phyloP scores from a whole-genome alignment of 345 rosid genomes.

The Eucalyptus camaldulensis region DNA sequence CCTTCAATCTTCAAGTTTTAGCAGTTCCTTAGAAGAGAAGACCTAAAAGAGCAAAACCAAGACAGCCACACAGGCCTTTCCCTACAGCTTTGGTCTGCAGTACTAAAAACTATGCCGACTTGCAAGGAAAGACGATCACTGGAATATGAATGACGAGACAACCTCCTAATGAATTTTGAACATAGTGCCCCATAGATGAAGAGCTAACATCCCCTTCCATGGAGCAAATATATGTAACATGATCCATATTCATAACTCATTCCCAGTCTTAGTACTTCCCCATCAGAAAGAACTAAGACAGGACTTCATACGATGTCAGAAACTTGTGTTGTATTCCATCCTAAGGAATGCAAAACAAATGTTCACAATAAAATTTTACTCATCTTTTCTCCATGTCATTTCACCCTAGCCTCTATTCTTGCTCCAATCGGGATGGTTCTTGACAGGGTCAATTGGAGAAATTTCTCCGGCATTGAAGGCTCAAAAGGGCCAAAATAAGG shows the following conservation, averaged over 20 bases:
- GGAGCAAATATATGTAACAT: not conserved
- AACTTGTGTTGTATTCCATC: not conserved
- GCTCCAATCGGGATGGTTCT: too few species aligned
- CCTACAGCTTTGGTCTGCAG: not conserved
- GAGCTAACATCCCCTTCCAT: not conserved
- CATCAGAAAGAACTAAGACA: not conserved
- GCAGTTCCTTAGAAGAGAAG: not conserved
- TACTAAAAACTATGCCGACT: not conserved
- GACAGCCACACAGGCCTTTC: not conserved
- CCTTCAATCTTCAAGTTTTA: not conserved
- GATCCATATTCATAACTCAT: not conserved
- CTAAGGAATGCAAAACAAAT: too few species aligned
- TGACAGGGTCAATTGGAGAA: too few species aligned
- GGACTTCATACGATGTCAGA: not conserved
- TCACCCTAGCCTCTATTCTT: too few species aligned
- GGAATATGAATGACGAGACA: not conserved
- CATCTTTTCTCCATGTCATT: too few species aligned
- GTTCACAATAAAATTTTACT: too few species aligned
- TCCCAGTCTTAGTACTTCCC: not conserved
- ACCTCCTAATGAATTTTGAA: not conserved
- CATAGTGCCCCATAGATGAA: not conserved
- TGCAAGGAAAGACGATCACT: not conserved
- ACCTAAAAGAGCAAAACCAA: not conserved
- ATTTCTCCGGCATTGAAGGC: too few species aligned
- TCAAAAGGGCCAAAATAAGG: too few species aligned